A percentile compares a stretch with the other conserved stretches of the same genome.
Conservation (phyloP, 176 grass and related monocot genomes). For the Puccinellia tenuiflora region DNA sequence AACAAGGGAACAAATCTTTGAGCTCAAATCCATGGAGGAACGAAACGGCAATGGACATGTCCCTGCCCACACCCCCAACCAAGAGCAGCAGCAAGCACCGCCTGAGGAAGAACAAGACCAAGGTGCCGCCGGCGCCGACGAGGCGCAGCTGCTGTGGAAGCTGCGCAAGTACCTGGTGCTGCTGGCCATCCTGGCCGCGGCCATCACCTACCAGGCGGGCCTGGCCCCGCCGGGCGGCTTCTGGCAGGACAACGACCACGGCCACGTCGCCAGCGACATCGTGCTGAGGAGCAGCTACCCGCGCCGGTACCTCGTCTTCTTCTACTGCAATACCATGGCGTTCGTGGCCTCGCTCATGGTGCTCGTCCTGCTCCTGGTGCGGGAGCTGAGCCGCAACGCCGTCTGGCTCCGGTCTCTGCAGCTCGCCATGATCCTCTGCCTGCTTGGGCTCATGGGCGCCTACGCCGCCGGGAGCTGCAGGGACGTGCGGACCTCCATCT, state of each 20-base stretch:
- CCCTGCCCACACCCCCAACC: background rate
- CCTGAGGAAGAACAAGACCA: background rate
- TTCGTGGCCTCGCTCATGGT: constrained; percentile 34
- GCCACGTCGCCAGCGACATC: constrained; percentile 20
- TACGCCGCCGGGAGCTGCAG: constrained; percentile 44
- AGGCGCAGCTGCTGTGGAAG: constrained; percentile 37
- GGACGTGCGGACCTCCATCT: constrained; percentile 33
- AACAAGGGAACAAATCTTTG: background rate
- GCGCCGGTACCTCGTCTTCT: constrained; percentile 29
- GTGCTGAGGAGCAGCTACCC: constrained; percentile 31
- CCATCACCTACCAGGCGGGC: constrained; percentile 44
- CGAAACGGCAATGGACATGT: background rate
- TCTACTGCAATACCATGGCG: constrained; percentile 43
- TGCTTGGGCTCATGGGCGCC: constrained; percentile 45
- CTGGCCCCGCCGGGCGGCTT: constrained; percentile 47
- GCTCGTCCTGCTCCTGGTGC: constrained; percentile 22
- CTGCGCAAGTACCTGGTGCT: constrained; percentile 54
- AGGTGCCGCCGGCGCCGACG: background rate
- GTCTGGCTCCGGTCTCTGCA: constrained; percentile 42
- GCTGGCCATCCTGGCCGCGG: constrained; percentile 40
- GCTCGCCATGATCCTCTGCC: constrained; percentile 19
- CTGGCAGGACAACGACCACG: constrained; percentile 30
- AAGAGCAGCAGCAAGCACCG: background rate
- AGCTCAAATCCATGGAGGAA: background rate
- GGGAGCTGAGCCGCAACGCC: constrained; percentile 7